Conservation (phyloP, 805 yeast genomes). For the Candida gorgasii region DNA sequence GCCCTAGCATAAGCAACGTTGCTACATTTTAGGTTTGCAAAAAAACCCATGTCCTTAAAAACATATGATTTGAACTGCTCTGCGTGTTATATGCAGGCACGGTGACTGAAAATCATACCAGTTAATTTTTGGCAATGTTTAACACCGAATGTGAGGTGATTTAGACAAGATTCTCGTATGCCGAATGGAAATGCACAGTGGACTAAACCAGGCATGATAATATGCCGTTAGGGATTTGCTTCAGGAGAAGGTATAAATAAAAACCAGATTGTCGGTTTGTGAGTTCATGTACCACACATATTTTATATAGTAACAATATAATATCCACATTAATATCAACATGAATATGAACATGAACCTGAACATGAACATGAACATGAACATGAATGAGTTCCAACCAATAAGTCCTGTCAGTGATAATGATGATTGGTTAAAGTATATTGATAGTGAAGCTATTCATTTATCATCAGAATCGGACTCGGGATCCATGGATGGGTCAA, state of each 20-base stretch:
- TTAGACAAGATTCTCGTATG: neutral
- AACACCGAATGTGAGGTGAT: slow-evolving; percentile 5
- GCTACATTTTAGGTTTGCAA: too few relatives aligned
- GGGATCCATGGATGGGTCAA: slow-evolving; percentile 1
- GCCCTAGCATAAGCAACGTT: too few relatives aligned
- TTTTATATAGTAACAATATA: neutral
- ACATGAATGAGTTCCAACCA: slow-evolving; percentile 9
- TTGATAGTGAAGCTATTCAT: slow-evolving; percentile 8
- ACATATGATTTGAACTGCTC: slow-evolving; percentile 1
- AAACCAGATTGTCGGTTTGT: neutral
- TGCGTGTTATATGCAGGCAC: neutral
- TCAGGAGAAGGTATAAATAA: neutral
- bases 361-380: too few relatives aligned
- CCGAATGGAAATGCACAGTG: neutral
- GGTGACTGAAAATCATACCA: slow-evolving; percentile 1
- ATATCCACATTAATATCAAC: too few relatives aligned
- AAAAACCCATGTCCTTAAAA: neutral
- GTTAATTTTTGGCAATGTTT: neutral
- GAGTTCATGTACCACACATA: neutral
- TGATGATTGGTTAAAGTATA: slow-evolving; percentile 16
- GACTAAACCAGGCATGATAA: neutral
- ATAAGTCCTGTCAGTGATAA: slow-evolving; percentile 14
- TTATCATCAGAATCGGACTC: slow-evolving; percentile 1
- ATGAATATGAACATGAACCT: too few relatives aligned
- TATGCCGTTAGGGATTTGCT: neutral